Conservation (phyloP, 805 yeast species). For the Wickerhamomyces hampshirensis region DNA sequence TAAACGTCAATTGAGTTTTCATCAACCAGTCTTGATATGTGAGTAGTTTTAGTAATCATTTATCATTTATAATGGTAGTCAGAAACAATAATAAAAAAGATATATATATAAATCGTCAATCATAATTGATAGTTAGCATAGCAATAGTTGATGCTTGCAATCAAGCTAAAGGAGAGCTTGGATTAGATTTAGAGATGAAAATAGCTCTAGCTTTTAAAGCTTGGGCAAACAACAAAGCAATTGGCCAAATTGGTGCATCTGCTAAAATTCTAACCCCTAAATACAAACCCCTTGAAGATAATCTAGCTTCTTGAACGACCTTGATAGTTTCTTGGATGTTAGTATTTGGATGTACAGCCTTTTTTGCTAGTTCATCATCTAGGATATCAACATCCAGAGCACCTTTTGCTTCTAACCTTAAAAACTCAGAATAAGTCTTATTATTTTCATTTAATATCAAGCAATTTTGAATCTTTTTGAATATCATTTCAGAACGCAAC, state of each 20-base stretch:
- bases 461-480: constrained; percentile 56
- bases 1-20: too few species aligned
- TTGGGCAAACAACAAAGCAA: constrained; percentile 74
- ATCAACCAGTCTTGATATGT: too few species aligned
- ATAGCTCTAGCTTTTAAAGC: constrained; percentile 66
- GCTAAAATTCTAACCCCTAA: constrained; percentile 73
- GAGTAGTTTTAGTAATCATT: too few species aligned
- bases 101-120: too few species aligned
- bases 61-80: too few species aligned
- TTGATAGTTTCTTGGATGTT: constrained; percentile 39
- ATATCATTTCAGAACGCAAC: constrained; percentile 56
- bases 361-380: constrained; percentile 46
- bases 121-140: too few species aligned
- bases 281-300: constrained; percentile 54
- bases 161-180: constrained; percentile 9
- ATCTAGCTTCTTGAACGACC: constrained; percentile 43
- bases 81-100: too few species aligned
- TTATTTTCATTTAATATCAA: constrained; percentile 48
- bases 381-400: constrained; percentile 48
- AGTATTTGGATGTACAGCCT: constrained; percentile 41
- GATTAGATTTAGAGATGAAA: constrained; percentile 26
- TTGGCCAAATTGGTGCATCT: constrained; percentile 86
- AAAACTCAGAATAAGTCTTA: constrained; percentile 52
- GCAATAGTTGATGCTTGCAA: too few species aligned
- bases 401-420: constrained; percentile 55